Evolutionary conservation across 768 basidiomycete species (phyloP), one percentile per base, ranked within the genome.

Genomic region (Pulveroboletus frians): DNA sequence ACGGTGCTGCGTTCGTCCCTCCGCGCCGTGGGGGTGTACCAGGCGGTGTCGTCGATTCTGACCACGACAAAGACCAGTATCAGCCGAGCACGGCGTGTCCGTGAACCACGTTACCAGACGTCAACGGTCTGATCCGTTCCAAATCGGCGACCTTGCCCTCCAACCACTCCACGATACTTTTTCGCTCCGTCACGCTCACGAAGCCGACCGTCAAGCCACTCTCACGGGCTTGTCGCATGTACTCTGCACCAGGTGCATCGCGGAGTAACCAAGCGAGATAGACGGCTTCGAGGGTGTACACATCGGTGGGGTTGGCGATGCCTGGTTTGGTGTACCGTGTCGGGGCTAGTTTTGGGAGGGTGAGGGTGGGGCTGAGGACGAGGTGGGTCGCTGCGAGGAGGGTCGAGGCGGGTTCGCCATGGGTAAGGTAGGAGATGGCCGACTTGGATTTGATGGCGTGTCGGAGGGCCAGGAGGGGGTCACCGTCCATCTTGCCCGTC

Each of bases 111-210:
- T 27, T 35, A 69, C 59, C 64, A 45, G 37, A 54, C 35, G 58
- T 40, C 20, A 53, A 38, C 45, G 65, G 57, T 11, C 53, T 42
- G 42, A 69, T 67, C 17, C 57, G 55, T 15, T 63, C 65, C 45
- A 61, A 41, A 48, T 67, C 61, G 0, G 54, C 47, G 1, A 59
- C 52, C 32, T 71, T 75, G 31, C 88, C 83, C 58, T 86, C 81
- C 38, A 97, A 63, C 83, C 88, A 97, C 44, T 94, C 92, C 31
- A 90, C 81, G 0, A 95, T 83, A 39, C 75, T 76, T 71, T 88
- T 91, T 52, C 93, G 74, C 69, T 96, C 94, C 3, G 91, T 90
- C 30, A 92, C 82, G 56, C 87, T 84, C 32, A 97, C 90, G 63
- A 92, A 80, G 0, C 85, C 85, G 35, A 82, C 77, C 2, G 80